A percentile compares a stretch with the other conserved stretches of the same genome.
These are phyloP conservation scores for Pholiota conissans DNA, from an alignment of 768 basidiomycete genomes.

Conservation along the genomic window DNA sequence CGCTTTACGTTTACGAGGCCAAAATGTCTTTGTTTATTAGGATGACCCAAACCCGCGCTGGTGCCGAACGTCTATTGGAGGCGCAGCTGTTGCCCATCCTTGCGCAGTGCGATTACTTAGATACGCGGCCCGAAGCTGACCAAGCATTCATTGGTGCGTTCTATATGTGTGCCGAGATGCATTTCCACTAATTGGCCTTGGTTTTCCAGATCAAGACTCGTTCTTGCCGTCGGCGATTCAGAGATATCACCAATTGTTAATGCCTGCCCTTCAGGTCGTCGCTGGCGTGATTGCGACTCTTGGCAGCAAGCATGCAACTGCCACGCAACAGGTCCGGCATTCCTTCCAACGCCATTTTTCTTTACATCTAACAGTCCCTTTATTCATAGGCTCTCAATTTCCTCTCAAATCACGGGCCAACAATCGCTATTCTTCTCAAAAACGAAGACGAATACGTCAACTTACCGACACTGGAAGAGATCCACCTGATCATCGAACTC, in stretches of 20 bases:
- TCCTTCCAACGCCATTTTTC: background rate
- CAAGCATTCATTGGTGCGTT: slow-evolving; percentile 76
- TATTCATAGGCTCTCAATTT: slow-evolving; percentile 70
- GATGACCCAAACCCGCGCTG: slow-evolving; percentile 78
- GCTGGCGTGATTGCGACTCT: slow-evolving; percentile 77
- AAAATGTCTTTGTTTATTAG: slow-evolving; percentile 90
- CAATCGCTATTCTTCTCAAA: slow-evolving; percentile 79
- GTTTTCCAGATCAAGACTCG: slow-evolving; percentile 68
- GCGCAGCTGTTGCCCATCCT: slow-evolving; percentile 72
- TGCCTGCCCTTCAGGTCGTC: slow-evolving; percentile 84
- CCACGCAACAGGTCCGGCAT: slow-evolving; percentile 61
- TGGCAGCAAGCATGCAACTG: slow-evolving; percentile 65
- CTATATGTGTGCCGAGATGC: background rate
- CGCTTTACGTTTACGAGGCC: slow-evolving; percentile 92
- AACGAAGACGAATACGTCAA: slow-evolving; percentile 66
- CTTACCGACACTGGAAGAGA: slow-evolving; percentile 71
- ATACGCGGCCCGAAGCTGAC: slow-evolving; percentile 81
- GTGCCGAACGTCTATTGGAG: slow-evolving; percentile 84
- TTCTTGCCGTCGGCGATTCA: slow-evolving; percentile 87
- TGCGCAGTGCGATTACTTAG: slow-evolving; percentile 84
- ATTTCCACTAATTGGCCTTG: background rate
- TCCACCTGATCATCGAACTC: slow-evolving; percentile 75
- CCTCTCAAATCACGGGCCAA: slow-evolving; percentile 79
- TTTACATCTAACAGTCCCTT: background rate
- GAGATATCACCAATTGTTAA: slow-evolving; percentile 88